Evolutionary conservation across 169 alveolate species (phyloP), one percentile per base, ranked within the genome.

Genomic region (Plasmodium relictum): DNA sequence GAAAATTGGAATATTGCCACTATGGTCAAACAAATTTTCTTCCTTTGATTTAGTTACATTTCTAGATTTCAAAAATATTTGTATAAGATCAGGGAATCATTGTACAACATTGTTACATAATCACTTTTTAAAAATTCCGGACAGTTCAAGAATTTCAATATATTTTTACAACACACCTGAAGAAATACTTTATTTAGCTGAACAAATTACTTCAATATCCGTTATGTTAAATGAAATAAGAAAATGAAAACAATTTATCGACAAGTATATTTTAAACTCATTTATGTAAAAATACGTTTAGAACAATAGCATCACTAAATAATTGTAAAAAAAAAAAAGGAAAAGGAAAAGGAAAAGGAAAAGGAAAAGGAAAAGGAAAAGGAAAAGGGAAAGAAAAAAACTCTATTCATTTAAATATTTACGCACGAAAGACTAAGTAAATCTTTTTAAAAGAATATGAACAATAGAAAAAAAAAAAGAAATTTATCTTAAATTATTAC

Each of bases 81-180:
- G 89, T 52, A 63, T 78, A 52, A 50, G 89, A 10, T 65, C 89
- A 50, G 89, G 89, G 12, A 76, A 78, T 22, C 89, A 78, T 26
- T 78, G 89, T 52, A 78, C 89, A 1, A 65, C 89, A 8, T 42
- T 78, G 39, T 48, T 78, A 24, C 80, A 65, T 52, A 63, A 45
- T 4, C 22, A 78, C 8, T 37, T 65, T 58, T 50, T 78, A 42
- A 69, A 69, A 12, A 54, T 78, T 14, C 20, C 76, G 4, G 74
- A 78, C 12, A 39, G 52, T 6, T 56, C 89, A 20, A 68, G 89
- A 24, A 42, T 62, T 24, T 78, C 89, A 1, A 65, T 78, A 9
- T 50, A 59, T 45, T 78, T 78, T 78, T 78, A 78, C 18, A 78
- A 78, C 16, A 78, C 89, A 18, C 89, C 89, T 20, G 89, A 78